These are phyloP conservation scores for Emergomyces orientalis DNA, from an alignment of 2,329 filamentous ascomycete species.

Conservation along the genomic window DNA sequence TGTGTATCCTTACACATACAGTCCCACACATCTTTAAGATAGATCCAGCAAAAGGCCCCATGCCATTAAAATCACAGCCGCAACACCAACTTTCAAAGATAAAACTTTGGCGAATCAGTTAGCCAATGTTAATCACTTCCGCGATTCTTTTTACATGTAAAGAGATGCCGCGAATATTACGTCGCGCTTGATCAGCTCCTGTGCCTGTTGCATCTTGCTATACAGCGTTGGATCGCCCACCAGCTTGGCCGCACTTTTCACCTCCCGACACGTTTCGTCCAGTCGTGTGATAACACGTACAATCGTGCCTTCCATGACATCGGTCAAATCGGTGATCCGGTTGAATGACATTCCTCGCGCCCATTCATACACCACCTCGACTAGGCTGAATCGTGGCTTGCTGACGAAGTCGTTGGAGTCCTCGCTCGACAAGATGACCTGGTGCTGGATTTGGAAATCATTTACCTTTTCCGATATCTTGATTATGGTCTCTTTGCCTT, in stretches of 20 bases:
- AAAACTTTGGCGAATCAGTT: background rate
- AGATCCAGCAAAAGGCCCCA: background rate
- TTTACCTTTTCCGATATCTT: constrained; percentile 90
- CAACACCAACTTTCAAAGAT: background rate
- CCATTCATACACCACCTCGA: constrained; percentile 99
- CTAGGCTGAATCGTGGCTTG: constrained; percentile 78
- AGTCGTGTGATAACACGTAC: constrained; percentile 87
- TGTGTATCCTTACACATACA: background rate
- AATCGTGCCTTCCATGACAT: constrained; percentile 95
- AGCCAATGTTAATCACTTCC: background rate
- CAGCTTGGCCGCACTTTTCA: constrained; percentile 91
- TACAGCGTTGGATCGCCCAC: constrained; percentile 91
- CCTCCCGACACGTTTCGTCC: constrained; percentile 93
- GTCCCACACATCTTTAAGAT: background rate
- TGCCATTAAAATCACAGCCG: background rate
- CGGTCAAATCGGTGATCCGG: constrained; percentile 90
- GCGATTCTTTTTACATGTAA: constrained; percentile 57
- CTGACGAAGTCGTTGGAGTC: constrained; percentile 89
- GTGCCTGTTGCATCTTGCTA: constrained; percentile 91
- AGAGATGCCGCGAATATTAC: constrained; percentile 82
- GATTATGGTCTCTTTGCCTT: constrained; percentile 75
- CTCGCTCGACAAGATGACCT: constrained; percentile 83
- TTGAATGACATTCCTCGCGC: constrained; percentile 96
- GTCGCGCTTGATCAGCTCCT: constrained; percentile 96
- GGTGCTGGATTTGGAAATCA: constrained; percentile 74